These are phyloP conservation scores for Phytopythium kandeliae DNA, from an alignment of 352 stramenopile species.

Conservation along the genomic window DNA sequence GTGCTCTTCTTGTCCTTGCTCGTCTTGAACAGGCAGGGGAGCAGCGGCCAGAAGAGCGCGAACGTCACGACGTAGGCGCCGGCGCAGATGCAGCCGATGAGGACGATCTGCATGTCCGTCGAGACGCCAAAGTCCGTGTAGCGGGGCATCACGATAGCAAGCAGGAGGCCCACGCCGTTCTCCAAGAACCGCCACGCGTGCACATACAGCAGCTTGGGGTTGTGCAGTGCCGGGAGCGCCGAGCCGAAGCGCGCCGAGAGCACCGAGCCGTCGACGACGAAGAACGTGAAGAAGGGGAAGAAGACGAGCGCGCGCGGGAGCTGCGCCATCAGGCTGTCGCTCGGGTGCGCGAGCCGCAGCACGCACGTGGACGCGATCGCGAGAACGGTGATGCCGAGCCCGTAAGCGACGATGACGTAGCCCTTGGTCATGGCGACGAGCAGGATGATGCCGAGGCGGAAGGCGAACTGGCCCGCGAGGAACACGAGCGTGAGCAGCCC, in stretches of 20 bases:
- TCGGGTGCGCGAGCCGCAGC: conserved; percentile 37
- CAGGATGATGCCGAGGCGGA: conserved; percentile 51
- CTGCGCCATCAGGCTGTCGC: conserved; percentile 21
- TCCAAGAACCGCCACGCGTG: conserved; percentile 56
- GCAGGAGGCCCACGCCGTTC: conserved; percentile 33
- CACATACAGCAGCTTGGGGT: conserved; percentile 26
- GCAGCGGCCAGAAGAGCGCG: conserved; percentile 22
- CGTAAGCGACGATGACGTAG: conserved; percentile 30
- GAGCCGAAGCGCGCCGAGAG: conserved; percentile 27
- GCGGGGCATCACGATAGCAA: conserved; percentile 31
- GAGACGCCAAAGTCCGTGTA: conserved; percentile 62
- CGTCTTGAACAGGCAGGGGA: conserved; percentile 4
- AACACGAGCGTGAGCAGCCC: conserved; percentile 34
- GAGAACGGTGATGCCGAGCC: conserved; percentile 22
- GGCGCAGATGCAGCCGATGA: conserved; percentile 29
- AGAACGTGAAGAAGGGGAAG: conserved; percentile 67
- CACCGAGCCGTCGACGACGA: conserved; percentile 45
- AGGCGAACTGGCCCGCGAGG: conserved; percentile 51
- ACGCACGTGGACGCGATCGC: conserved; percentile 25
- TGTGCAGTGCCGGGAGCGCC: conserved; percentile 25
- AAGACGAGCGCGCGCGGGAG: conserved; percentile 43
- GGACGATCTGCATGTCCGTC: conserved; percentile 26
- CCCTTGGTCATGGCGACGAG: conserved; percentile 62
- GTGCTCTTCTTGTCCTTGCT: conserved; percentile 8
- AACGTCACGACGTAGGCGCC: conserved; percentile 25